phyloP scores from a whole-genome alignment of 345 rosid species.

The Pistacia integerrima region DNA sequence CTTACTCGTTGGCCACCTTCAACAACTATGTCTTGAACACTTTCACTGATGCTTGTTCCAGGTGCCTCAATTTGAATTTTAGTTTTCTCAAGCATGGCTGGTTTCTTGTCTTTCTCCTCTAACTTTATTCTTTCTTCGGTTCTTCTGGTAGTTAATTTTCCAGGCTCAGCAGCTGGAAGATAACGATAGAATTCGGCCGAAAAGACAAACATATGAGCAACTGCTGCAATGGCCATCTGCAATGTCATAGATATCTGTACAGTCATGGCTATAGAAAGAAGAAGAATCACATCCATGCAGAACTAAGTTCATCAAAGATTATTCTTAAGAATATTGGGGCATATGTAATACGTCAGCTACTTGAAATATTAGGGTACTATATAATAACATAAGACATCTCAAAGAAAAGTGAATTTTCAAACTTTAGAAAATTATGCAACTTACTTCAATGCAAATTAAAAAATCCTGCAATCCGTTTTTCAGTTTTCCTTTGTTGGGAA shows the following conservation, averaged over 20 bases:
- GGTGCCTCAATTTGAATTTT: conserved; percentile 64
- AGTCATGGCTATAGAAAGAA: not conserved
- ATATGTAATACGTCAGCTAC: no score
- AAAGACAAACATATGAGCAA: conserved; percentile 77
- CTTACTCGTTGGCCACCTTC: conserved; percentile 79
- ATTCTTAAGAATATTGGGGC: not conserved
- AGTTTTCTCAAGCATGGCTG: conserved; percentile 41
- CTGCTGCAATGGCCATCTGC: conserved; percentile 89
- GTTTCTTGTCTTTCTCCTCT: conserved; percentile 33
- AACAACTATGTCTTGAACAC: conserved; percentile 83
- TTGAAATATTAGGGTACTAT: not conserved
- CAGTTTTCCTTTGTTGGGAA: conserved; percentile 61
- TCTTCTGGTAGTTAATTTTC: conserved; percentile 43
- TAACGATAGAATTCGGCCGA: conserved; percentile 61
- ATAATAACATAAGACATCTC: not conserved
- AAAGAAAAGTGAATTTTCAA: not conserved
- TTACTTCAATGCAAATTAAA: conserved; percentile 81
- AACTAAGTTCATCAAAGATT: not conserved
- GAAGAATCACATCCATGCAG: not conserved
- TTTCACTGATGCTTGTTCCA: conserved; percentile 74
- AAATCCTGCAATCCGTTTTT: conserved; percentile 72
- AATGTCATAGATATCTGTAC: conserved; percentile 10
- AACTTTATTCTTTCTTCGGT: conserved; percentile 40
- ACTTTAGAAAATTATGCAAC: conserved; percentile 11
- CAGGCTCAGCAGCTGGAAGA: conserved; percentile 36